Conservation (phyloP, 2,329 filamentous ascomycete species). For the Clonostachys solani region DNA sequence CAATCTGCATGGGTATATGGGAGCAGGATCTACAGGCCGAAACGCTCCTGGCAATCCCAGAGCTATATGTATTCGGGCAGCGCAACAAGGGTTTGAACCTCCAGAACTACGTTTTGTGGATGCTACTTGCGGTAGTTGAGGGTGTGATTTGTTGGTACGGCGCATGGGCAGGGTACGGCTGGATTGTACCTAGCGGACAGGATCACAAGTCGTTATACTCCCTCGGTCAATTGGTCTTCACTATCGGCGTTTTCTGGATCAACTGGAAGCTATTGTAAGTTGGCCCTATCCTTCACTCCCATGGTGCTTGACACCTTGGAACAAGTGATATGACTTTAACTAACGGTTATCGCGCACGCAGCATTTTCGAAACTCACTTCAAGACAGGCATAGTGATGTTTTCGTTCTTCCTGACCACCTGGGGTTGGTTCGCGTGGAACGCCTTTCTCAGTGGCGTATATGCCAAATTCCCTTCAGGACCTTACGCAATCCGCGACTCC, state of each 20-base stretch:
- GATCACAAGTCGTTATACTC: conserved; percentile 67
- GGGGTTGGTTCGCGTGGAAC: conserved; percentile 73
- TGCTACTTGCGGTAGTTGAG: conserved; percentile 68
- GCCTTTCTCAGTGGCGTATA: conserved; percentile 66
- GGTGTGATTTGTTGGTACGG: conserved; percentile 72
- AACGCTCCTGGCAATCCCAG: conserved; percentile 86
- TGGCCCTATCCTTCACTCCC: background rate
- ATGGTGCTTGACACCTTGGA: background rate
- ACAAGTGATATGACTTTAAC: background rate
- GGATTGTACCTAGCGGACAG: conserved; percentile 41
- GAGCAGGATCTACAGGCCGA: conserved; percentile 83
- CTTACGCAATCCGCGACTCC: conserved; percentile 65
- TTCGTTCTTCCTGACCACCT: conserved; percentile 53
- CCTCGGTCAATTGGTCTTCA: conserved; percentile 69
- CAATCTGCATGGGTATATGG: conserved; percentile 87
- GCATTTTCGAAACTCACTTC: conserved; percentile 73
- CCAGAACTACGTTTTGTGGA: conserved; percentile 71
- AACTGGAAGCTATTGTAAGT: conserved; percentile 72
- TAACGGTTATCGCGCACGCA: conserved; percentile 14
- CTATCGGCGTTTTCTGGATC: conserved; percentile 66
- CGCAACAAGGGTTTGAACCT: conserved; percentile 69
- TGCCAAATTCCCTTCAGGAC: conserved; percentile 33
- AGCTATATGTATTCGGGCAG: conserved; percentile 84
- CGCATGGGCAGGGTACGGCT: conserved; percentile 45
- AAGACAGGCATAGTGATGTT: conserved; percentile 61